Conservation (phyloP, 176 grass and related monocot species). For the Miscanthus lutarioriparius region DNA sequence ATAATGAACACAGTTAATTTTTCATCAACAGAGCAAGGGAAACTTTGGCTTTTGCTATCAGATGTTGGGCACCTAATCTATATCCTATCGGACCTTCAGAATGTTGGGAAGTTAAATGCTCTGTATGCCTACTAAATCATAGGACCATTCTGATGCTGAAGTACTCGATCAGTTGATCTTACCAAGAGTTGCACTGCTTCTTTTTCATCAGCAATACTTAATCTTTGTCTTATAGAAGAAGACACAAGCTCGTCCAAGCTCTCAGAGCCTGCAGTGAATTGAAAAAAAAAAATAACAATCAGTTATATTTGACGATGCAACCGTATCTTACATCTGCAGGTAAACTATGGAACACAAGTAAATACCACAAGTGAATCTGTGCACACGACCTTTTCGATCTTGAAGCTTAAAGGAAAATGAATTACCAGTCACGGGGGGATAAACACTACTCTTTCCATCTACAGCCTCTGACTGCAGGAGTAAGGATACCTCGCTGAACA, state of each 20-base stretch:
- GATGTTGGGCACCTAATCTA: not conserved
- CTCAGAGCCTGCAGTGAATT: conserved; percentile 55
- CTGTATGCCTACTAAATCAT: conserved; percentile 2
- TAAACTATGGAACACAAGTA: conserved; percentile 25
- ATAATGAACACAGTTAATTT: conserved; percentile 13
- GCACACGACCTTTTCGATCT: conserved; percentile 71
- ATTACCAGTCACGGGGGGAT: conserved; percentile 71
- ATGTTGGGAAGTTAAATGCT: not conserved
- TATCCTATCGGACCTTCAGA: not conserved
- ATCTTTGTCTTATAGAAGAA: conserved; percentile 62
- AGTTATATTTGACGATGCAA: conserved; percentile 15
- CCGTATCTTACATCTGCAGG: conserved; percentile 16
- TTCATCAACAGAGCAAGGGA: not conserved
- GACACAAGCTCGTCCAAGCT: conserved; percentile 66
- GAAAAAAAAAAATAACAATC: conserved; percentile 24
- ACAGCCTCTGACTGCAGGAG: conserved; percentile 71
- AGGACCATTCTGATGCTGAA: not conserved
- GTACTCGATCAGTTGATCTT: conserved; percentile 27
- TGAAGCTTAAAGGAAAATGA: conserved; percentile 89
- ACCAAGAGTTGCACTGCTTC: conserved; percentile 84
- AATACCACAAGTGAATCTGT: conserved; percentile 86
- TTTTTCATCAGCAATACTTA: conserved; percentile 53
- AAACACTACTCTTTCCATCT: conserved; percentile 63
- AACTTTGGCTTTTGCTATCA: conserved; percentile 21
- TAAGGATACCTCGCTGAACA: conserved; percentile 71